Evolutionary conservation across 1,284 basidiomycete species (phyloP).

Genomic region (Apiotrichum gamsii): DNA sequence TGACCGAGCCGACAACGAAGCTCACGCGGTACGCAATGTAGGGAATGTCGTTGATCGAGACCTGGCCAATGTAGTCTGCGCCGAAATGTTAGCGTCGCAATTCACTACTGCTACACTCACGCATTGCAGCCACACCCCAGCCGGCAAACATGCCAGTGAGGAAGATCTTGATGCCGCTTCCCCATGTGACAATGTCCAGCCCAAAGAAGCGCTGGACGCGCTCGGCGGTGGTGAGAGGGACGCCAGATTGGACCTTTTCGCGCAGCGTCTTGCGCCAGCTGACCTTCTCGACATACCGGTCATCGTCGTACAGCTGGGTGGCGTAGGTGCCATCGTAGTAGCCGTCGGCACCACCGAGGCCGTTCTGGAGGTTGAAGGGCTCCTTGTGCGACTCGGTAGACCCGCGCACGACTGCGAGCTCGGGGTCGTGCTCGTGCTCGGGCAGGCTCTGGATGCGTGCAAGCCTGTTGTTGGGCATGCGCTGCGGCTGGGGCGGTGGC

Average conservation of each 20-base stretch:
- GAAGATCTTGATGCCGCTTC: constrained; percentile 46
- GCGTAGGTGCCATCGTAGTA: too few species aligned
- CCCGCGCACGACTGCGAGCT: constrained; percentile 1
- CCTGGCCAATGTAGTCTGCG: constrained; percentile 50
- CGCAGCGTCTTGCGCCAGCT: constrained; percentile 15
- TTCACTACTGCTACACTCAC: too few species aligned
- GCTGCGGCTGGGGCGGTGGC: constrained; percentile 4
- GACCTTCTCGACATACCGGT: neutral
- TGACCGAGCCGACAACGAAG: constrained; percentile 46
- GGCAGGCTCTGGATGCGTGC: constrained; percentile 41
- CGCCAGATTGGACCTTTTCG: constrained; percentile 10
- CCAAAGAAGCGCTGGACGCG: constrained; percentile 33
- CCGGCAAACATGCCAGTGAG: constrained; percentile 48
- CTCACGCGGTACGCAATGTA: constrained; percentile 45
- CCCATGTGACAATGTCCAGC: constrained; percentile 43
- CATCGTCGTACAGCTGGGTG: constrained; percentile 4
- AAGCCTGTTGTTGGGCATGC: constrained; percentile 15
- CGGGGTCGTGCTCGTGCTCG: constrained; percentile 31
- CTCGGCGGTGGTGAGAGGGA: constrained; percentile 10
- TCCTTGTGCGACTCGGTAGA: constrained; percentile 1
- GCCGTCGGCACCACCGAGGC: too few species aligned
- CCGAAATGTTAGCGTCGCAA: neutral
- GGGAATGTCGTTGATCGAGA: constrained; percentile 47
- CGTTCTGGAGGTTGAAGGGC: neutral
- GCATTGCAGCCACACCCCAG: constrained; percentile 50